Evolutionary conservation across 192 early-diverging fungal genomes (phyloP), one percentile per base, ranked within the genome.

Genomic region (Mortierella antarctica): DNA sequence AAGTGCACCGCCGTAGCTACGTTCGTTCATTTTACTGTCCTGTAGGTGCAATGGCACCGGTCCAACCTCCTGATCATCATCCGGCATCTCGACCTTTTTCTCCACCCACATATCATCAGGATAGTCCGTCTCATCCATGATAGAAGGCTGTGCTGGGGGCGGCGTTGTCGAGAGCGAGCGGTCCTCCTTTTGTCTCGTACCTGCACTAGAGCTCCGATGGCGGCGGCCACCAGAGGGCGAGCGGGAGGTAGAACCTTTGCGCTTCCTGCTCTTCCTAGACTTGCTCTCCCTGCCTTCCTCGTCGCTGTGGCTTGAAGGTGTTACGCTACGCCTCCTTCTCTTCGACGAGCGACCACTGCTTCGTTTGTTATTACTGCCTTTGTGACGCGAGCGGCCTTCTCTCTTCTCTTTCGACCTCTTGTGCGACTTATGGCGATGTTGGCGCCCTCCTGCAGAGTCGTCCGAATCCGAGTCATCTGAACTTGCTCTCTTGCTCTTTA

Each of bases 1-100:
- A 55, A 96, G 84, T 7, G 93, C 91, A 14, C 90, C 89, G 71
- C 96, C 96, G 83, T 95, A 96, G 67, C 85, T 88, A 56, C 91
- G 85, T 52, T 93, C 91, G 58, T 91, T 86, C 55, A 89, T 79
- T 53, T 87, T 89, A 59, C 80, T 81, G 40, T 93, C 92, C 39
- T 84, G 83, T 21, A 83, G 57, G 4, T 88, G 66, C 5, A 93
- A 48, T 6, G 94, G 94, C 18, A 86, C 42, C 2, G 94, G 94
- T 11, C 94, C 94, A 5, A 93, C 91, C 41, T 85, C 83, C 45
- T 83, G 84, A 20, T 81, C 71, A 75, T 93, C 94, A 47, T 93
- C 94, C 0, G 83, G 81, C 41, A 87, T 74, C 21, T 88, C 86
- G 10, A 91, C 87, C 76, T 88, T 78, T 59, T 91, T 91, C 56